Base-by-base conservation (phyloP, 768 basidiomycete genomes). In the Termitomyces sp. region DNA sequence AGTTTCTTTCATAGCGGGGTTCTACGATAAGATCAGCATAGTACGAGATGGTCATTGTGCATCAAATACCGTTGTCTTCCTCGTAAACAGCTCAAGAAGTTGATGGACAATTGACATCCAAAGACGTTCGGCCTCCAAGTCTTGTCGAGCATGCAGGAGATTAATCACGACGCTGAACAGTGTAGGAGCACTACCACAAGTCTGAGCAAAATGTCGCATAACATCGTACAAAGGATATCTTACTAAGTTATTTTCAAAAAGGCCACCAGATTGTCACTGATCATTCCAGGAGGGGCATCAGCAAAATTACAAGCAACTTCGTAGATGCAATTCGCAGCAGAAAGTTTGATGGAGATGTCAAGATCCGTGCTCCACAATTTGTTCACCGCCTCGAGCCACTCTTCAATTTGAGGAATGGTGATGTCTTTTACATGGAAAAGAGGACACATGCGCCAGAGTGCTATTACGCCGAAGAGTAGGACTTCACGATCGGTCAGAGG, bases 401-500 rank as follows among this genome's bases (percentile, higher is more conserved):
- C 66, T 0, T 75, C 69, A 23, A 78, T 67, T 10, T 80, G 75
- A 3, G 69, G 66, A 2, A 72, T 63, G 1, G 69, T 70, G 33
- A 80, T 66, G 7, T 75, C 76, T 28, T 75, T 72, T 54, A 83
- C 70, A 57, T 80, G 82, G 70, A 87, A 89, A 26, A 70, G 60
- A 0, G 79, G 75, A 46, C 79, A 76, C 1, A 76, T 66, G 19
- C 88, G 79, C 85, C 85, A 91, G 31, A 92, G 71, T 0, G 87
- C 77, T 9, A 90, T 71, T n/a, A 90, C 77, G 4, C 80, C 82
- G 3, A 91, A 73, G 10, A 89, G 70, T 9, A 94, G 75, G 15
- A 90, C 74, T 60, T 93, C 91, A 41, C 81, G 75, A 60, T 91
- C 89, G 0, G 78, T 73, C 3, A 90, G 71, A 2, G 84, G 79